A percentile compares a stretch with the other conserved stretches of the same genome.
These are phyloP conservation scores for Brassica carinata DNA, from an alignment of 345 rosid genomes.

Conservation along the genomic window DNA sequence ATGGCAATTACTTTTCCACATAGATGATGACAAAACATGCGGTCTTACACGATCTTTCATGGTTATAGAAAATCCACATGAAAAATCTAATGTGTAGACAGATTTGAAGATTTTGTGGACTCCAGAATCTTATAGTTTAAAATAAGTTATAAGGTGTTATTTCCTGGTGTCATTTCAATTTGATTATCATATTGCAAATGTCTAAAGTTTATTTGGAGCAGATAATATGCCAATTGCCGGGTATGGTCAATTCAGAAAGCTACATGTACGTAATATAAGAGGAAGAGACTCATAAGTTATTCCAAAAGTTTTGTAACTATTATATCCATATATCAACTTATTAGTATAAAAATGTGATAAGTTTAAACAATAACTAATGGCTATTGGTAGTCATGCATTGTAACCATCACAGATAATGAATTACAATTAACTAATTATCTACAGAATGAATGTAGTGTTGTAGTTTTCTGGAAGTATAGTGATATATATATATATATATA, in stretches of 20 bases:
- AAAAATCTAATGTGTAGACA: slow-evolving; percentile 27
- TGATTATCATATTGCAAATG: neutral
- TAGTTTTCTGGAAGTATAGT: neutral
- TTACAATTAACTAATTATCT: neutral
- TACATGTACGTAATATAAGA: neutral
- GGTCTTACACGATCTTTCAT: slow-evolving; percentile 11
- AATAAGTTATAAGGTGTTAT: slow-evolving; percentile 3
- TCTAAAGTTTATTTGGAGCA: slow-evolving; percentile 4
- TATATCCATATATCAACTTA: neutral
- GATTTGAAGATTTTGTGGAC: slow-evolving; percentile 30
- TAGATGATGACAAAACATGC: slow-evolving; percentile 25
- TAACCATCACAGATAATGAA: slow-evolving; percentile 9
- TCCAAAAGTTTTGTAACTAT: neutral
- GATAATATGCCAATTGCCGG: slow-evolving; percentile 14
- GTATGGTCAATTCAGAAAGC: slow-evolving; percentile 7
- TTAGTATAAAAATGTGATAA: neutral
- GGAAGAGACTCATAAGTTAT: neutral
- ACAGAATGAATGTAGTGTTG: neutral
- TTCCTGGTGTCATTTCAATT: slow-evolving; percentile 16
- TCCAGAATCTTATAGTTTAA: slow-evolving; percentile 1
- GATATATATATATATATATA: no score
- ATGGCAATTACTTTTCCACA: neutral
- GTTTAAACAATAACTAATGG: neutral
- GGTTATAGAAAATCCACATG: neutral
- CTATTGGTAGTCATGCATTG: neutral